A percentile compares a stretch with the other conserved stretches of the same genome.
phyloP scores from a whole-genome alignment of 768 basidiomycete species.

The Phaffia tasmanica region DNA sequence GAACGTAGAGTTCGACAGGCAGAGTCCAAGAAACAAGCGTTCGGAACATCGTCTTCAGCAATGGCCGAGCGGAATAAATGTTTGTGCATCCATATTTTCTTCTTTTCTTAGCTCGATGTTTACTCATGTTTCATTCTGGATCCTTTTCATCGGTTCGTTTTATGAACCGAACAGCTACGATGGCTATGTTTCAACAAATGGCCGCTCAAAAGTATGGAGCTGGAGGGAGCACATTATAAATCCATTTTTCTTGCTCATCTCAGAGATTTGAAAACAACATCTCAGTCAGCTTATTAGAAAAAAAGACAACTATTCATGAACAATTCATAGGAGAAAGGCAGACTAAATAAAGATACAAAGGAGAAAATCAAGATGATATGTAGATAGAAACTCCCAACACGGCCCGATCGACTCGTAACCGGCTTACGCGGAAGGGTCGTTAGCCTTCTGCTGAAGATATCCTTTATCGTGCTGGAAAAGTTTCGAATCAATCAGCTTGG shows the following conservation, averaged over 20 bases:
- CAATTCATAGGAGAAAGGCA: too few relatives aligned
- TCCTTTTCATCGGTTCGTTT: background rate
- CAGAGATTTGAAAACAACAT: too few relatives aligned
- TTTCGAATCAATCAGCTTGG: conserved; percentile 1
- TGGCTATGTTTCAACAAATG: conserved; percentile 6
- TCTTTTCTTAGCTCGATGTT: background rate
- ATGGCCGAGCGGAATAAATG: conserved; percentile 12
- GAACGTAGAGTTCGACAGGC: conserved; percentile 16
- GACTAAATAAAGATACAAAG: too few relatives aligned
- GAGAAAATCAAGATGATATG: too few relatives aligned
- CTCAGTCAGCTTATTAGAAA: too few relatives aligned
- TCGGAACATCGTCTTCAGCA: conserved; percentile 5
- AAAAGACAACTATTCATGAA: too few relatives aligned
- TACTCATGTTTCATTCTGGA: background rate
- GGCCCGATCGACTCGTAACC: too few relatives aligned
- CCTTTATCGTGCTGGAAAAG: conserved; percentile 27
- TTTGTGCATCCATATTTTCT: background rate
- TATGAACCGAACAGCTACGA: background rate
- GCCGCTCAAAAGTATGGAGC: conserved; percentile 5
- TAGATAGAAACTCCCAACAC: too few relatives aligned
- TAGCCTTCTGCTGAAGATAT: conserved; percentile 27
- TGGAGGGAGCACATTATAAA: background rate
- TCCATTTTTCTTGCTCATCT: background rate
- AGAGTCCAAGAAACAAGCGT: conserved; percentile 5
- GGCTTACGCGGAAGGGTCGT: conserved; percentile 17